phyloP scores from a whole-genome alignment of 2,329 filamentous ascomycete genomes.

The Fusarium concolor region DNA sequence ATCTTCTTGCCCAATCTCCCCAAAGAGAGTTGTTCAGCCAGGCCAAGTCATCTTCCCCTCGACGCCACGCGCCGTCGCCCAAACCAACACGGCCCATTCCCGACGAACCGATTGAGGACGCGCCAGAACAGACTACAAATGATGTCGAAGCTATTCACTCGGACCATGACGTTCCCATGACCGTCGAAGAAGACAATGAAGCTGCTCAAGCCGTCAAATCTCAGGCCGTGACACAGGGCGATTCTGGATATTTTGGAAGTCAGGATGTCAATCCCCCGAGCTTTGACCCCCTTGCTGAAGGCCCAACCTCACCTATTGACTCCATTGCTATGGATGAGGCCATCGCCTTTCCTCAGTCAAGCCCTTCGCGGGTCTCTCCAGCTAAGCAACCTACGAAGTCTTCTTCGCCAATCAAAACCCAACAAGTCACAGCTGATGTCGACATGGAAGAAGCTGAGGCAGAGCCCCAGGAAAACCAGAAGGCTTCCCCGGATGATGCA shows the following conservation, averaged over 20 bases:
- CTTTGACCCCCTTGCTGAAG: conserved; percentile 38
- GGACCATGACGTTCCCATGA: conserved; percentile 26
- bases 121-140: conserved; percentile 11
- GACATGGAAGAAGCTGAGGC: conserved; percentile 26
- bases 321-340: conserved; percentile 30
- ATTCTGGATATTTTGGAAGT: conserved; percentile 80
- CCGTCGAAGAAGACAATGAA: conserved; percentile 1
- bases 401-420: conserved; percentile 52
- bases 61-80: conserved; percentile 50
- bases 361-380: conserved; percentile 37
- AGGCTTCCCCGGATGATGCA: conserved; percentile 56
- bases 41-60: conserved; percentile 50
- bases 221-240: conserved; percentile 50
- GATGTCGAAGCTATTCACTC: conserved; percentile 13
- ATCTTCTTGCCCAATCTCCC: conserved; percentile 62
- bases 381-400: conserved; percentile 1
- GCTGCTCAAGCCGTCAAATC: conserved; percentile 8
- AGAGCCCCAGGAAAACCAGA: conserved; percentile 21
- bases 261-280: conserved; percentile 55
- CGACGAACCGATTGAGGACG: conserved; percentile 6
- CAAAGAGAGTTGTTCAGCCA: conserved; percentile 56
- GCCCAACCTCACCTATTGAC: conserved; percentile 37
- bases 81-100: conserved; percentile 39
- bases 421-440: not conserved
- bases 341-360: conserved; percentile 35